phyloP scores from a whole-genome alignment of 2,329 filamentous ascomycete species.

The Neocucurbitaria cava region DNA sequence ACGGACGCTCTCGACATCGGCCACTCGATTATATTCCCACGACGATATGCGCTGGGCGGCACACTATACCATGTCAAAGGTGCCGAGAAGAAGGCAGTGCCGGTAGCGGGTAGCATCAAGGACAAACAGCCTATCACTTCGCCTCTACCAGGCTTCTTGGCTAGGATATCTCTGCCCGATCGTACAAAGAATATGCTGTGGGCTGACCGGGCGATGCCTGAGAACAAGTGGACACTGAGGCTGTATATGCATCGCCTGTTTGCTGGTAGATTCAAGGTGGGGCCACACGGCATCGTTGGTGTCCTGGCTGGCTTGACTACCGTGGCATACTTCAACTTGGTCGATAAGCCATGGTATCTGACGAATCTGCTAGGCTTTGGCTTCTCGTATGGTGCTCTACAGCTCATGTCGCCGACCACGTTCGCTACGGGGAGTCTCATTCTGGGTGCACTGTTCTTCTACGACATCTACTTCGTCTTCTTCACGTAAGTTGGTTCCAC shows the following conservation, averaged over 20 bases:
- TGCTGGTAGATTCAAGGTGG: conserved; percentile 60
- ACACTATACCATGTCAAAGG: conserved; percentile 58
- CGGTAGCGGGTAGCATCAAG: conserved; percentile 35
- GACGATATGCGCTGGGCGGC: conserved; percentile 65
- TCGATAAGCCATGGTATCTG: conserved; percentile 70
- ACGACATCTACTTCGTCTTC: conserved; percentile 93
- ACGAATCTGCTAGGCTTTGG: conserved; percentile 88
- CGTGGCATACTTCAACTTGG: conserved; percentile 69
- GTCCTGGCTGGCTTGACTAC: conserved; percentile 62
- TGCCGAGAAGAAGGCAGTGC: conserved; percentile 41
- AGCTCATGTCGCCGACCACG: conserved; percentile 86
- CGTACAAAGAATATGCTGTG: conserved; percentile 53
- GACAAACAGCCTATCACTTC: conserved; percentile 42
- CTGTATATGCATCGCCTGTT: conserved; percentile 61
- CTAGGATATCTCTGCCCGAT: conserved; percentile 55
- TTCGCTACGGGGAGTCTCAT: conserved; percentile 83
- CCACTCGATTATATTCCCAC: conserved; percentile 75
- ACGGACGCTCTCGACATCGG: conserved; percentile 73
- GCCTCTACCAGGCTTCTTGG: conserved; percentile 61
- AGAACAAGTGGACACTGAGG: conserved; percentile 60
- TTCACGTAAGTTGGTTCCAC: conserved; percentile 67
- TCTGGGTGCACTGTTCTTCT: conserved; percentile 82
- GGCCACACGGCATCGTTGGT: conserved; percentile 62
- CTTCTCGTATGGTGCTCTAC: conserved; percentile 82
- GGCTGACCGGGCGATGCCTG: conserved; percentile 56